A percentile compares a stretch with the other conserved stretches of the same genome.
Conservation (phyloP, 495 filamentous ascomycete genomes). For the Penicillium parvum region DNA sequence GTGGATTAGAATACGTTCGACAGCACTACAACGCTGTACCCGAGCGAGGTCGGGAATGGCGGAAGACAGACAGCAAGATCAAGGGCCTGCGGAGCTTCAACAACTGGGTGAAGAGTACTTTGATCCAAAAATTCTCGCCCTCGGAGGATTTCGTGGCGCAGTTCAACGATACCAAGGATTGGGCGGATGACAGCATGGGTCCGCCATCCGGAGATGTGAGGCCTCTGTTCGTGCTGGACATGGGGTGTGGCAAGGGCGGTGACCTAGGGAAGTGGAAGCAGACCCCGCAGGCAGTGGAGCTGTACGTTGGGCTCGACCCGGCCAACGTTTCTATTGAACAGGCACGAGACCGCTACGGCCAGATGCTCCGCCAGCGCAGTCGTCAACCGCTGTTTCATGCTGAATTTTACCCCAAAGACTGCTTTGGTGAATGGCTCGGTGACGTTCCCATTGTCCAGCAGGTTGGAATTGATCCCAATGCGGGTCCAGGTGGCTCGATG, state of each 20-base stretch:
- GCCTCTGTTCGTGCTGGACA: conserved; percentile 75
- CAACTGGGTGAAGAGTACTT: conserved; percentile 96
- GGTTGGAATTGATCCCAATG: conserved; percentile 74
- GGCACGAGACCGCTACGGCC: conserved; percentile 73
- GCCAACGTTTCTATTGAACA: conserved; percentile 89
- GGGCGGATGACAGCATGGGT: conserved; percentile 49
- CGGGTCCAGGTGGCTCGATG: conserved; percentile 53
- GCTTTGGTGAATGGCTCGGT: conserved; percentile 74
- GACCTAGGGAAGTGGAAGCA: conserved; percentile 94
- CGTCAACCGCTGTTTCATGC: conserved; percentile 70
- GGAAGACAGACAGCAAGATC: conserved; percentile 86
- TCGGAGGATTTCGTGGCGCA: conserved; percentile 61
- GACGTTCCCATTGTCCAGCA: conserved; percentile 72
- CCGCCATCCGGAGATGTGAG: conserved; percentile 39
- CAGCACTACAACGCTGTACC: conserved; percentile 97
- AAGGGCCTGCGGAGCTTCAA: conserved; percentile 93
- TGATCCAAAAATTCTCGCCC: conserved; percentile 95
- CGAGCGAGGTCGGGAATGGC: conserved; percentile 82
- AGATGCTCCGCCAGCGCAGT: conserved; percentile 57
- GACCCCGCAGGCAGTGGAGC: conserved; percentile 74
- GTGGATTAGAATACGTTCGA: conserved; percentile 78
- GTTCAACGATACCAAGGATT: conserved; percentile 37
- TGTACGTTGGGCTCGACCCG: conserved; percentile 91
- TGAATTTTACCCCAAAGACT: conserved; percentile 83
- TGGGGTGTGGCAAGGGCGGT: conserved; percentile 95